A percentile compares a stretch with the other conserved stretches of the same genome.
phyloP scores from a whole-genome alignment of 306 rosid genomes.

The Alnus glutinosa region DNA sequence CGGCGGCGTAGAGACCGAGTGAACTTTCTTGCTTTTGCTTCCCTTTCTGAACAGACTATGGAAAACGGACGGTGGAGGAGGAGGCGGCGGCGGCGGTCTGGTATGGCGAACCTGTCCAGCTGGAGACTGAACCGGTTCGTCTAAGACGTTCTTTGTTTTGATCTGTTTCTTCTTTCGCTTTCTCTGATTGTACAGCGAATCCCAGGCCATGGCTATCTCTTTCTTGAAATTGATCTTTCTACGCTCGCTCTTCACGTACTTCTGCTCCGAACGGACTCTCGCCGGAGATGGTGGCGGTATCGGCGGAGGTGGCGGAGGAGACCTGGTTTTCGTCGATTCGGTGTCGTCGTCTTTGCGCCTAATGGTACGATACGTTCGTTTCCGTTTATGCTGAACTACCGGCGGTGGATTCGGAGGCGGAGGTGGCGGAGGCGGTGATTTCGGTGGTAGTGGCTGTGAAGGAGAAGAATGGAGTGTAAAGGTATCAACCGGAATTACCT shows the following conservation, averaged over 20 bases:
- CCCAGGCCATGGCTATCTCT: slow-evolving; percentile 60
- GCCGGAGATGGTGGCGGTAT: slow-evolving; percentile 38
- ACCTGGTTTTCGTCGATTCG: slow-evolving; percentile 16
- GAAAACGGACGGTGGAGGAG: slow-evolving; percentile 64
- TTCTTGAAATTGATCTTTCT: slow-evolving; percentile 46
- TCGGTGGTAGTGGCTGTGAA: slow-evolving; percentile 13
- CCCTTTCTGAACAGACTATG: slow-evolving; percentile 66
- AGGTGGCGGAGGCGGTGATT: slow-evolving; percentile 31
- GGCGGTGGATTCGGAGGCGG: slow-evolving; percentile 43
- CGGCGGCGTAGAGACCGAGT: slow-evolving; percentile 52
- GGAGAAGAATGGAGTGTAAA: slow-evolving; percentile 35
- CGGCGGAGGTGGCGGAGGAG: slow-evolving; percentile 34
- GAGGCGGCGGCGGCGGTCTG: slow-evolving; percentile 55
- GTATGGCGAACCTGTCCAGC: slow-evolving; percentile 24
- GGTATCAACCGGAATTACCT: slow-evolving; percentile 70
- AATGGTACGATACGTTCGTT: slow-evolving; percentile 24
- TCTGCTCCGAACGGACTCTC: slow-evolving; percentile 30
- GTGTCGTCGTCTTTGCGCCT: slow-evolving; percentile 17
- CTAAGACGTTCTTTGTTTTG: slow-evolving; percentile 13
- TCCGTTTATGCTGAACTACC: slow-evolving; percentile 6
- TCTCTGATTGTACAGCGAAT: slow-evolving; percentile 60
- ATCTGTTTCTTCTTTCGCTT: slow-evolving; percentile 62
- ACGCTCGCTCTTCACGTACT: slow-evolving; percentile 30
- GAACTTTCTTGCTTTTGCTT: slow-evolving; percentile 60
- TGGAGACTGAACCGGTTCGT: slow-evolving; percentile 18